Percentiles rank a stretch among this genome's conserved stretches.
These are phyloP conservation scores for Prunus padus DNA, from an alignment of 306 rosid species.

Conservation along the genomic window DNA sequence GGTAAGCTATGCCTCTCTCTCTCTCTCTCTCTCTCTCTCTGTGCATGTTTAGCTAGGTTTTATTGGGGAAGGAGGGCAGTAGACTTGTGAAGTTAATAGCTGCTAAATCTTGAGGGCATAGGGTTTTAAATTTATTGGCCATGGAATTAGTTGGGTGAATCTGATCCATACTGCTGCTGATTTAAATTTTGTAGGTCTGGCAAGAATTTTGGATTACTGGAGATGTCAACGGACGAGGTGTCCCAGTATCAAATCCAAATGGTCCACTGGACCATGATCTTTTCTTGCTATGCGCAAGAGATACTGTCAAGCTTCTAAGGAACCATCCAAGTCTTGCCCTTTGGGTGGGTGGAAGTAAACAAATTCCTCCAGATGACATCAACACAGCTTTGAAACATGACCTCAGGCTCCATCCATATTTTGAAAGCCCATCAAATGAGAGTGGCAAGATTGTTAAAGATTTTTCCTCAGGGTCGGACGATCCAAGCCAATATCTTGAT, in stretches of 20 bases:
- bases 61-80: neutral
- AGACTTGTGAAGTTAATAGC: too few species aligned
- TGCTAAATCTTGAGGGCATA: neutral
- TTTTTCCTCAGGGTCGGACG: conserved; percentile 26
- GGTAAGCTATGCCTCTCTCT: conserved; percentile 44
- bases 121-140: neutral
- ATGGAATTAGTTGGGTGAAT: conserved; percentile 4
- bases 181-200: conserved; percentile 70
- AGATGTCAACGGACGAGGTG: conserved; percentile 88
- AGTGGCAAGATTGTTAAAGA: conserved; percentile 30
- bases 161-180: conserved; percentile 23
- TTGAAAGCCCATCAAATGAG: conserved; percentile 31
- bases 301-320: conserved; percentile 87
- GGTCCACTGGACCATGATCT: conserved; percentile 95
- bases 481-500: conserved; percentile 86
- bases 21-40: neutral
- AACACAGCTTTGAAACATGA: conserved; percentile 67
- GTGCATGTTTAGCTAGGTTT: conserved; percentile 10
- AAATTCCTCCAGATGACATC: conserved; percentile 81
- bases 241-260: conserved; percentile 71
- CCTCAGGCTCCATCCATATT: conserved; percentile 75
- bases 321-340: conserved; percentile 94
- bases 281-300: conserved; percentile 88
- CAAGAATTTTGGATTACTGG: conserved; percentile 99
- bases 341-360: conserved; percentile 98